Evolutionary conservation across 2,329 filamentous ascomycete species (phyloP).

Genomic region (Alternaria atra): DNA sequence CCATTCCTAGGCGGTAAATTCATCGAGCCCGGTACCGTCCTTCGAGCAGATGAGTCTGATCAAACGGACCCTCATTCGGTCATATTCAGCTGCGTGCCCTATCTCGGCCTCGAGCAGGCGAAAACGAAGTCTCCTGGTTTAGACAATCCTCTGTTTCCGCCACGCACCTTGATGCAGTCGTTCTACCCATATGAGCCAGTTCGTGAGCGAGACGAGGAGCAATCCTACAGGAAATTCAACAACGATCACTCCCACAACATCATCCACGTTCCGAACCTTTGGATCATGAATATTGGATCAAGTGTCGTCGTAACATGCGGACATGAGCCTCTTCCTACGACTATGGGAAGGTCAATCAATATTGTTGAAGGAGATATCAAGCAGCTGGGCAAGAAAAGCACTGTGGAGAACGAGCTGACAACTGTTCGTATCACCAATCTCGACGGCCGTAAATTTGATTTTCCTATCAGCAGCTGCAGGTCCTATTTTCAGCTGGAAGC

Average conservation of each 20-base stretch:
- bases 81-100: conserved; percentile 45
- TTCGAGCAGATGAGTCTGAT: conserved; percentile 38
- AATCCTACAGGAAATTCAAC: conserved; percentile 38
- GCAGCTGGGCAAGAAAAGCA: conserved; percentile 5
- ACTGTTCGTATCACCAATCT: conserved; percentile 35
- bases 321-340: conserved; percentile 29
- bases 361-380: conserved; percentile 33
- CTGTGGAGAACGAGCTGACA: conserved; percentile 11
- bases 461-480: conserved; percentile 28
- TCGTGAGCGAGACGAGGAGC: conserved; percentile 40
- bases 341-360: conserved; percentile 40
- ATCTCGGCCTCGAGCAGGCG: conserved; percentile 30
- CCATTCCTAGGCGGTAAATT: conserved; percentile 39
- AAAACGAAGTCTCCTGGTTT: not conserved
- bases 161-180: conserved; percentile 43
- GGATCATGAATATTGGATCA: conserved; percentile 43
- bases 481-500: conserved; percentile 47
- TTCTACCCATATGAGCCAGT: conserved; percentile 46
- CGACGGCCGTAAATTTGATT: conserved; percentile 33
- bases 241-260: conserved; percentile 25
- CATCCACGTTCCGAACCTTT: conserved; percentile 42
- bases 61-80: conserved; percentile 30
- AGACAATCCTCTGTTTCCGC: conserved; percentile 24
- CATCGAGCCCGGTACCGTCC: conserved; percentile 46
- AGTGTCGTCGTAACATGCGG: conserved; percentile 41